Base-by-base conservation (phyloP, 1,284 basidiomycete genomes). In the Irpex sp. region DNA sequence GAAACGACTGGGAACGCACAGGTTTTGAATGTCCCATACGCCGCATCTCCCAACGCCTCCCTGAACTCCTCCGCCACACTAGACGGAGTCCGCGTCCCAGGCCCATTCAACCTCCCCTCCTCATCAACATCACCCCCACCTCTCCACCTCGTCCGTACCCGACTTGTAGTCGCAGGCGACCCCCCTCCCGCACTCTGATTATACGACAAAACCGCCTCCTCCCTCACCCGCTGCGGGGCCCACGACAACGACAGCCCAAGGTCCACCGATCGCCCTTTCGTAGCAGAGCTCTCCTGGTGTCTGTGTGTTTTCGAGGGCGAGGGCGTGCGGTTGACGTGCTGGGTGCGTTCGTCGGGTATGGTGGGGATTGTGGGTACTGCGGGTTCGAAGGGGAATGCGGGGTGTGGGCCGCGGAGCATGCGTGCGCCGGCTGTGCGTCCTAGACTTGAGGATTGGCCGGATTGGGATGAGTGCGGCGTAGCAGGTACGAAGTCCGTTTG, bases 211-310 rank as follows among this genome's bases (percentile, higher is more conserved):
- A 91, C 73, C 7, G 84, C 83, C 58, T 86, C 85, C 72, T 88
- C 87, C 63, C 82, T 81, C 63, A 91, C 79, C 66, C 78, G 85
- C 40, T 82, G 81, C 31, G 88, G 86, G 3, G 88, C 88, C 88
- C 88, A 91, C 11, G 85, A 73, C 70, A 77, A 82, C 60, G 72
- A 86, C 74, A 90, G 70, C 2, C 85, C 85, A 8, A 90, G 79
- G 72, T 90, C 88, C 40, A 90, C 73, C 26, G 88, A 90, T 26
- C 87, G 85, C 2, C 87, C 87, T 69, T 86, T 88, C 4, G 75
- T 60, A 58, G 80, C 78, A 37, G 81, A 75, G 72, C 80, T 56
- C 66, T 71, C 69, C 66, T 31, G 31, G 31, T 75, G 57, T 71
- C 66, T 62, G 7, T 44, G 40, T 9, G 64, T 66, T 40, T 66